Base-by-base conservation (phyloP, 768 basidiomycete genomes). In the Coprinellus micaceus region DNA sequence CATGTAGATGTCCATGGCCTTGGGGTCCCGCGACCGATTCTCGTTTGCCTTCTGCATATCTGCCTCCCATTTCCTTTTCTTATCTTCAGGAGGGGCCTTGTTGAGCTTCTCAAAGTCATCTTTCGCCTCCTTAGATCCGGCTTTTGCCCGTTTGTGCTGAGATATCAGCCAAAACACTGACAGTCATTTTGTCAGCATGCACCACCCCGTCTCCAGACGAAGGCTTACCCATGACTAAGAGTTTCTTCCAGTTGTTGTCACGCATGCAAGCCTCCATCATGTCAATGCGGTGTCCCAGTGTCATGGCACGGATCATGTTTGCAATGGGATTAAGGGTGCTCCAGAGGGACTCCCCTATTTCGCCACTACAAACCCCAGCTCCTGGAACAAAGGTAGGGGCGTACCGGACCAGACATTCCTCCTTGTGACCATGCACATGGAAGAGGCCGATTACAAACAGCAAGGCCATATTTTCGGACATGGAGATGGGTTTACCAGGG, bases 261-360 rank as follows among this genome's bases (percentile, higher is more conserved):
- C 40, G 6, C 7, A 64, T 64, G n/a, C 61, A 60, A 54, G 62
- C 58, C 30, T 64, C 62, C 11, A 64, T 39, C 11, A 53, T 48
- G 39, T 68, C 64, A 1, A 55, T 30, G 0, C 60, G 53, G 30
- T 56, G 39, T 0, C 60, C 57, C 25, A 54, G n/a, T 0, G 63
- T 60, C 21, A 57, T 56, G 5, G 36, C 58, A 5, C 55, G 44
- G 1, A 55, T 50, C 3, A n/a, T 25, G 0, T 25, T n/a, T 0
- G 59, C 58, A 1, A 52, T 50, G 4, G 44, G 41, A 37, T 66
- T 66, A 1, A 62, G 21, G 0, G 52, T 47, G 3, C 59, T 50
- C 64, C 64, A 66, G 1, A 61, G 21, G 0, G 58, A 59, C 39
- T 66, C 64, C 12, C 64, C n/a, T 2, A 66, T 62, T 30, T 66